Conservation (phyloP, 495 filamentous ascomycete genomes). For the Penicillium longicatenatum region DNA sequence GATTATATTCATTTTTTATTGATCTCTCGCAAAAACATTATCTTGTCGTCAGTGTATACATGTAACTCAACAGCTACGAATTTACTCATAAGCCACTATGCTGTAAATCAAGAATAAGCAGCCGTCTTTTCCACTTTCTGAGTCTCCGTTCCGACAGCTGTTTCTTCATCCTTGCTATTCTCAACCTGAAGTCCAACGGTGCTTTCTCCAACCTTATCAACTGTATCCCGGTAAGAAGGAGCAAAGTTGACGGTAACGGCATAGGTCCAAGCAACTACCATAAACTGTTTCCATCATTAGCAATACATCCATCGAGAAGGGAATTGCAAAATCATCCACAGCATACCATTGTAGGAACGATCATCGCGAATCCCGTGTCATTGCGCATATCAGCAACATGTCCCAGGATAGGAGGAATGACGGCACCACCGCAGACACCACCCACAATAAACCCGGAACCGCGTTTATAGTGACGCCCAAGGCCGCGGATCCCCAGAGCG, state of each 20-base stretch:
- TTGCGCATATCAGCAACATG: constrained; percentile 51
- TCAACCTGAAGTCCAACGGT: constrained; percentile 48
- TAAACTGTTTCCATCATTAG: constrained; percentile 24
- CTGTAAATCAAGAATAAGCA: neutral
- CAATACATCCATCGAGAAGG: neutral
- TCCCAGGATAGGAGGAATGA: constrained; percentile 52
- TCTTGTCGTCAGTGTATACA: neutral
- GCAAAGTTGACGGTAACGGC: constrained; percentile 64
- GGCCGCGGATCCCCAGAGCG: constrained; percentile 59
- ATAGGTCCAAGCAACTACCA: constrained; percentile 61
- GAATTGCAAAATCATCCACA: neutral
- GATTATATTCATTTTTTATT: neutral
- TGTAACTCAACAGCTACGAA: neutral
- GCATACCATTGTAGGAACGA: constrained; percentile 58
- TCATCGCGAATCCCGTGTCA: constrained; percentile 53
- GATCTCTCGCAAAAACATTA: neutral
- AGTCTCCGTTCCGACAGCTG: constrained; percentile 18
- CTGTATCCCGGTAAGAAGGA: constrained; percentile 57
- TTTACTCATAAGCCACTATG: neutral
- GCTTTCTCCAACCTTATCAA: constrained; percentile 59
- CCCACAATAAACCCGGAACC: constrained; percentile 60
- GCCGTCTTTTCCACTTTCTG: constrained; percentile 11
- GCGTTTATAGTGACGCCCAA: constrained; percentile 61
- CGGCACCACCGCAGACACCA: constrained; percentile 58
- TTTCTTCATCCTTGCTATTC: constrained; percentile 25